Conservation (phyloP, 1,284 basidiomycete genomes). For the Heterobasidion annosum region DNA sequence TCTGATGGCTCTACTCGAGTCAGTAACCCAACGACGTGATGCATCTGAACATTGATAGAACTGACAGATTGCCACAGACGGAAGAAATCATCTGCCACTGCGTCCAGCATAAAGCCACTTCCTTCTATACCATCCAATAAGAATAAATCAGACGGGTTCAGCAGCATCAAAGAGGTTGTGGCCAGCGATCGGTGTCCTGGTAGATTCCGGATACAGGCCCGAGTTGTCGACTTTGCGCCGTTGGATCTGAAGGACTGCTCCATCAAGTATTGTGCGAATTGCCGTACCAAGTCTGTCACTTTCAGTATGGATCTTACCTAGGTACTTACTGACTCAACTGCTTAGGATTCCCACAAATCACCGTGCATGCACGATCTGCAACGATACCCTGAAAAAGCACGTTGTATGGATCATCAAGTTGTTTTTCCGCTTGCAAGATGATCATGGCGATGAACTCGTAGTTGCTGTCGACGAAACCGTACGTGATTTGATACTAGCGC, state of each 20-base stretch:
- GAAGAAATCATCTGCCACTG: too few species aligned
- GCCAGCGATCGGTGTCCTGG: slow-evolving; percentile 22
- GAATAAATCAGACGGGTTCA: slow-evolving; percentile 4
- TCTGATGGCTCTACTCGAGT: slow-evolving; percentile 21
- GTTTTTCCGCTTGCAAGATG: slow-evolving; percentile 7
- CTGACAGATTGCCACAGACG: background rate
- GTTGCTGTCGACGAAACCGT: slow-evolving; percentile 7
- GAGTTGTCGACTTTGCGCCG: slow-evolving; percentile 49
- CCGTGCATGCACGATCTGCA: slow-evolving; percentile 3
- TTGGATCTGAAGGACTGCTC: slow-evolving; percentile 36
- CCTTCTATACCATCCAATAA: background rate
- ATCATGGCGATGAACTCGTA: slow-evolving; percentile 3
- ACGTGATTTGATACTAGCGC: background rate
- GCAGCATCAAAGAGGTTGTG: slow-evolving; percentile 31
- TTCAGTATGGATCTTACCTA: background rate
- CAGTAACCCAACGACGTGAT: background rate
- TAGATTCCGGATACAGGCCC: slow-evolving; percentile 38
- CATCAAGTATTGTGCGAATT: slow-evolving; percentile 40
- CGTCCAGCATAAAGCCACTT: background rate
- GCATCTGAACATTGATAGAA: background rate
- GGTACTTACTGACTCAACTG: background rate
- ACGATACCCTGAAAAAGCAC: slow-evolving; percentile 1
- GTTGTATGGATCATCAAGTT: slow-evolving; percentile 2
- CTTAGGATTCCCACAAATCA: slow-evolving; percentile 3
- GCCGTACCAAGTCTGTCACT: slow-evolving; percentile 36